Evolutionary conservation across 805 yeast genomes (phyloP), one percentile per base, ranked within the genome.

Genomic region (Kodamaea kaohsiungensis): DNA sequence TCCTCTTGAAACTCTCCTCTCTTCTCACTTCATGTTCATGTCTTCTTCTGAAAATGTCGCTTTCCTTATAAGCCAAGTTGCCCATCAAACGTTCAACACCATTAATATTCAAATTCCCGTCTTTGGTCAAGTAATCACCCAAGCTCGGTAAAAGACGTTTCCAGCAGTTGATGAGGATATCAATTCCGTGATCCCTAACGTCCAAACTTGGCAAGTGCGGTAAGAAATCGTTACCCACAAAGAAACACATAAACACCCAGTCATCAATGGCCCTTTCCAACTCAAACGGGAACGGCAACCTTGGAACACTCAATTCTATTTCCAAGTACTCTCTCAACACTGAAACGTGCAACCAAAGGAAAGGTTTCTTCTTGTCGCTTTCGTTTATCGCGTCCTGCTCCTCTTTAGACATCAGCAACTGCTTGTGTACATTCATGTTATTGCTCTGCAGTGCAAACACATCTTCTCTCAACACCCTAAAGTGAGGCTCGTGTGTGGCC

Each of bases 211-310:
- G 98, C 61, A 95, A 75, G 72, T 93, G 98, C 1, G 99, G 99
- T 64, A 95, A 76, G 79, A 95, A 95, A 83, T 95, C 99, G 67
- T 95, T 95, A 71, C 99, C 99, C 59, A 93, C 96, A 67, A 95
- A 95, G 76, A 95, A 95, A 80, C 98, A 93, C 92, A 95, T 88
- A 61, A 95, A 95, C 13, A 95, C 91, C 99, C 99, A 95, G 72
- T 95, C 99, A 67, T 95, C 99, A 57, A 95, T 87, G 1, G 98
- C 98, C 55, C 99, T 79, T 72, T 95, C 99, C 52, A 92, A 70
- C 67, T 95, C 98, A 71, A 87, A 91, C 17, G 84, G 80, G 64
- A 89, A 87, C 1, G 90, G 81, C 16, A 87, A 65, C 40, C 86
- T 79, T 2, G 91, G 89, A 27, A 88, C 83, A 53, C 76, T 78